Evolutionary conservation across 2,329 filamentous ascomycete species (phyloP), one percentile per base, ranked within the genome.

Genomic region (Pseudonectria foliicola): DNA sequence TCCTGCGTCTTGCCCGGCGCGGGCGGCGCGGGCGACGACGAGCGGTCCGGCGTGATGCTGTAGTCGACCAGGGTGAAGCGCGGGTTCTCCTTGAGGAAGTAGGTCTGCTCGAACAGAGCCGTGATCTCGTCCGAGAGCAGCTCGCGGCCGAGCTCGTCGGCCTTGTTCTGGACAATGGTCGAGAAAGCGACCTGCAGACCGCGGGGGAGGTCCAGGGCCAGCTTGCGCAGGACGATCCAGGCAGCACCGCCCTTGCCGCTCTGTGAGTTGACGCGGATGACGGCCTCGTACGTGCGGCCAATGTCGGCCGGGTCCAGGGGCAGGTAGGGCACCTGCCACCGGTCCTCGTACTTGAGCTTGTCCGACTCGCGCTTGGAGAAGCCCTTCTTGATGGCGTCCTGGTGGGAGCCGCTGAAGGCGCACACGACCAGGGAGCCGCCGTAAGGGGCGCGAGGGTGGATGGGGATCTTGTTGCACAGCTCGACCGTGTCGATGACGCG

Each of bases 191-290:
- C 75, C 63, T 96, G 90, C 33, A 96, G 75, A 34, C 88, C 88
- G 43, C 92, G 85, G 12, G 92, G 92, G 33, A 96, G 77, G 60
- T 96, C 92, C 53, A 96, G 82, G 55, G 92, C 78, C 43, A 96
- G 77, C 54, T 87, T 82, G 50, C 84, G 82, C 57, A 89, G 80
- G 57, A 96, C 89, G 56, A 96, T 85, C 85, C 86, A 96, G 33
- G 90, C 89, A 40, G 86, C 82, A 50, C 92, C 92, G 42, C 90
- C 90, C 68, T 98, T 96, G 46, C 90, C 90, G 51, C 80, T 86
- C 61, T 96, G 90, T 13, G 86, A 94, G 70, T 96, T 98, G 74
- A 96, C 90, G 40, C 90, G 85, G 57, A 96, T 96, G 56, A 96
- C 84, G 39, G 90, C 90, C 64, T 96, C 89, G 74, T 96, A 96